Evolutionary conservation across 1,284 basidiomycete genomes (phyloP).

Genomic region (Sporisorium reilianum): DNA sequence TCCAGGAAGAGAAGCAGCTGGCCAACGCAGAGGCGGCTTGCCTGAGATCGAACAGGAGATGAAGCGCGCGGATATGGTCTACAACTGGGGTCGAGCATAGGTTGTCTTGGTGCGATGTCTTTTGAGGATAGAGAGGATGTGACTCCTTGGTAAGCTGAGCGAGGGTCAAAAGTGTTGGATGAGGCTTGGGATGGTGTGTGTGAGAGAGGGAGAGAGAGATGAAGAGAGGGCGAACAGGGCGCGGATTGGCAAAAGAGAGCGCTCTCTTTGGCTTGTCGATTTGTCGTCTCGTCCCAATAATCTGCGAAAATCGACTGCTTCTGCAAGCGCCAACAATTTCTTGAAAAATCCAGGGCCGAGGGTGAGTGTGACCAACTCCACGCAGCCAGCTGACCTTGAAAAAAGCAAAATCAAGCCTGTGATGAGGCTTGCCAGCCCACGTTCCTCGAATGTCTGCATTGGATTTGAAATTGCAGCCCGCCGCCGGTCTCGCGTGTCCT

Average conservation of each 20-base stretch:
- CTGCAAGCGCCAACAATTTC: background rate
- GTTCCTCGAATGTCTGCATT: no score
- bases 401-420: no score
- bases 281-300: background rate
- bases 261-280: background rate
- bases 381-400: no score
- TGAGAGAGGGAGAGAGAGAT: no score
- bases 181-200: constrained; percentile 8
- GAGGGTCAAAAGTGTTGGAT: background rate
- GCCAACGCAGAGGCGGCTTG: constrained; percentile 45
- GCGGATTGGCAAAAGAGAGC: background rate
- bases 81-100: constrained; percentile 65
- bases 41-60: constrained; percentile 38
- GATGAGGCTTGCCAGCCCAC: no score
- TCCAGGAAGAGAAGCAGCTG: constrained; percentile 63
- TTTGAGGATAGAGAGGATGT: constrained; percentile 20
- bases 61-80: constrained; percentile 54
- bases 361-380: background rate
- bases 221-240: background rate
- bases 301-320: background rate
- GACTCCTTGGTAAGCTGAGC: constrained; percentile 28
- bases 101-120: constrained; percentile 29
- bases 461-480: no score
- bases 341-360: background rate
- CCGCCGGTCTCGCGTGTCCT: no score